These are phyloP conservation scores for Diaporthe batatas DNA, from an alignment of 2,329 filamentous ascomycete genomes.

Conservation along the genomic window DNA sequence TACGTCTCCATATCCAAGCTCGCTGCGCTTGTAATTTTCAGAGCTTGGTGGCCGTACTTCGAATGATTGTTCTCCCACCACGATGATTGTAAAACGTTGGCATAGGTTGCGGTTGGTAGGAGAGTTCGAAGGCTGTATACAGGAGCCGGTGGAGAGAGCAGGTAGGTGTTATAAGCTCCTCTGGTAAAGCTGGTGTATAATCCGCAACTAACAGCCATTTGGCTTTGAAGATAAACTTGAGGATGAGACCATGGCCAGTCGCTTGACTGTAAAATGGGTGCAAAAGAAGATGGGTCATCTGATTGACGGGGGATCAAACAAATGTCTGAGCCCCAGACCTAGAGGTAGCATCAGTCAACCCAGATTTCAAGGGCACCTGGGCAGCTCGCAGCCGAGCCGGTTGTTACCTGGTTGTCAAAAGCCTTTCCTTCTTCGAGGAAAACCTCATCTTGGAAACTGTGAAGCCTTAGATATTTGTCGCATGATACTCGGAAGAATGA, in stretches of 20 bases:
- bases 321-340: slow-evolving; percentile 4
- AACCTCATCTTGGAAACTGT: slow-evolving; percentile 8
- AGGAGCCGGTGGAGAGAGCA: not conserved
- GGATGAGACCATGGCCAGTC: slow-evolving; percentile 11
- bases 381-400: no score
- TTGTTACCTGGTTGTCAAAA: slow-evolving; percentile 16
- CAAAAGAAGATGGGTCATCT: not conserved
- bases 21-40: not conserved
- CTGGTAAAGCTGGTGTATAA: not conserved
- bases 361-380: no score
- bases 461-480: not conserved
- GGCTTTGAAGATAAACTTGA: slow-evolving; percentile 1
- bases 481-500: not conserved
- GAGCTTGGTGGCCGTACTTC: not conserved
- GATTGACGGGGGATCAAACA: not conserved
- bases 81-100: not conserved
- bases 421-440: slow-evolving; percentile 16
- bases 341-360: not conserved
- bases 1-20: not conserved
- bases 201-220: slow-evolving; percentile 6
- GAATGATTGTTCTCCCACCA: not conserved
- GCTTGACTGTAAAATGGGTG: not conserved
- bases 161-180: not conserved
- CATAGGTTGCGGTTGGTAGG: not conserved
- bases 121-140: not conserved